Percentiles rank a stretch among this genome's conserved stretches.
Conservation (phyloP, 768 basidiomycete species). For the Podaxis mareebaensis region DNA sequence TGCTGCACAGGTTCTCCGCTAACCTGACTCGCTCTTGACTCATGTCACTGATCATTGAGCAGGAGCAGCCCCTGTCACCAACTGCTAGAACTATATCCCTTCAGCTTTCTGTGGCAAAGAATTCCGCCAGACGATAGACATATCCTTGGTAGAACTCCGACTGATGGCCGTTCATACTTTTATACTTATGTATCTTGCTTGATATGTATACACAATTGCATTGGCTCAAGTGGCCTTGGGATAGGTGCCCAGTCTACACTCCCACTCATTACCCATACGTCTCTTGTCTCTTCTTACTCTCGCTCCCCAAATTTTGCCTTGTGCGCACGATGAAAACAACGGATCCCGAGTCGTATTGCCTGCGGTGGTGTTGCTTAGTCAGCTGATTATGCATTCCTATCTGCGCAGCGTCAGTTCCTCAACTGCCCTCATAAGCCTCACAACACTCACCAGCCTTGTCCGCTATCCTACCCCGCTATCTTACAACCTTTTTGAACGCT, state of each 20-base stretch:
- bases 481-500: background rate
- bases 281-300: too few relatives aligned
- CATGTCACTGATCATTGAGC: background rate
- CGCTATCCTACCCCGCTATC: background rate
- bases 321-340: background rate
- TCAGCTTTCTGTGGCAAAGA: background rate
- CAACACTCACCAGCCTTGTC: background rate
- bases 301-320: too few relatives aligned
- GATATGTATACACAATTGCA: background rate
- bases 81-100: background rate
- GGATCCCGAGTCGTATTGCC: background rate
- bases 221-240: too few relatives aligned
- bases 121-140: background rate
- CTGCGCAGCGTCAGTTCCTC: background rate
- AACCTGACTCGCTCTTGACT: slow-evolving; percentile 9
- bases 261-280: too few relatives aligned
- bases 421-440: slow-evolving; percentile 3
- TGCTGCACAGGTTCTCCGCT: slow-evolving; percentile 6
- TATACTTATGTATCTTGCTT: background rate
- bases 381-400: background rate
- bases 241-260: too few relatives aligned
- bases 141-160: slow-evolving; percentile 3
- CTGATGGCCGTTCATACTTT: slow-evolving; percentile 3
- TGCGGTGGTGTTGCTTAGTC: slow-evolving; percentile 7
- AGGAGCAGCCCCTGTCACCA: background rate